Conservation (phyloP, 441 rosid species). For the Arabidopsis lyrata region DNA sequence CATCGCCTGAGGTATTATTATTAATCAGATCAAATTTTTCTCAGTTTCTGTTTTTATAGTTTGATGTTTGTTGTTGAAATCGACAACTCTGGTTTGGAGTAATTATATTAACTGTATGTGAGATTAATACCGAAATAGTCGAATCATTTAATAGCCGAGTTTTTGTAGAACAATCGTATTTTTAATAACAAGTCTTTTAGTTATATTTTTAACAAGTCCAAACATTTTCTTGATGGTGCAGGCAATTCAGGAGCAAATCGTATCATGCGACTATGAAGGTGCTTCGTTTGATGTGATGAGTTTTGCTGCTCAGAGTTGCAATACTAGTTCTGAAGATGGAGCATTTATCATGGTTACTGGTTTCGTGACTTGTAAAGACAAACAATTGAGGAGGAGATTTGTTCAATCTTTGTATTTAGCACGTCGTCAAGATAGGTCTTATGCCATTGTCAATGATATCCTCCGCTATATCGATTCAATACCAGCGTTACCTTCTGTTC, state of each 20-base stretch:
- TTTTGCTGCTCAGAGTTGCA: slow-evolving; percentile 2
- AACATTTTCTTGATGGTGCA: neutral
- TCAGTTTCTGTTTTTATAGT: neutral
- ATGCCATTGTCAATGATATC: neutral
- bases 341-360: neutral
- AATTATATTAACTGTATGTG: too few relatives aligned
- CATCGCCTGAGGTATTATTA: neutral
- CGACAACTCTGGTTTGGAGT: too few relatives aligned
- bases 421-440: slow-evolving; percentile 1
- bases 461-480: neutral
- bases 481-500: neutral
- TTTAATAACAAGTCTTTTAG: neutral
- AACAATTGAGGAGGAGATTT: neutral
- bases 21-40: neutral
- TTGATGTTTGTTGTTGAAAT: too few relatives aligned
- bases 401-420: slow-evolving; percentile 3
- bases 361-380: neutral
- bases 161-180: too few relatives aligned
- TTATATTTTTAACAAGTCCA: too few relatives aligned
- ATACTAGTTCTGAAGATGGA: neutral
- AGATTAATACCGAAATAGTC: too few relatives aligned
- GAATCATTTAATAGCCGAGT: too few relatives aligned
- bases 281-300: neutral
- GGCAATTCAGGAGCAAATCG: neutral
- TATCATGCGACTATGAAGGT: neutral